Percentiles rank a stretch among this genome's conserved stretches.
Conservation (phyloP, 345 rosid species). For the Rhizophora mangle region DNA sequence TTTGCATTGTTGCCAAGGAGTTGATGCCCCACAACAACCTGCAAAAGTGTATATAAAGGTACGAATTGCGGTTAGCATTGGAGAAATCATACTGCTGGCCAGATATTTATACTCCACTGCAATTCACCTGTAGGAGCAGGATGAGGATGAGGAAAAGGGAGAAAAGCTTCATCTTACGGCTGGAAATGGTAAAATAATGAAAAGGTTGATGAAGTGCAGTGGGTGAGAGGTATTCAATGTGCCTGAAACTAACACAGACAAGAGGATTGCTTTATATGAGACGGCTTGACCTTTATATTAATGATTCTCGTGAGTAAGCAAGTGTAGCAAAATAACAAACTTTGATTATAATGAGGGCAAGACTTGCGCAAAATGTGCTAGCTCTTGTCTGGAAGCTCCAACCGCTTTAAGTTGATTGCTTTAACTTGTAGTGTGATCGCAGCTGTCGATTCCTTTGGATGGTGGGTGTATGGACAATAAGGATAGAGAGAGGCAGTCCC, state of each 20-base stretch:
- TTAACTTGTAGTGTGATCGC: conserved; percentile 6
- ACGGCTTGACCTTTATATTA: background rate
- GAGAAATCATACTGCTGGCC: background rate
- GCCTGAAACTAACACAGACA: no score
- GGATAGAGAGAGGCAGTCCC: background rate
- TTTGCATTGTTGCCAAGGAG: conserved; percentile 7
- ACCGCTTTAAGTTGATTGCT: conserved; percentile 9
- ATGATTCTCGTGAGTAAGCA: conserved; percentile 15
- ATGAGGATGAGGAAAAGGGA: conserved; percentile 17
- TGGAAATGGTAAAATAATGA: background rate
- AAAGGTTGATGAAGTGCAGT: conserved; percentile 10
- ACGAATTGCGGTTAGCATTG: background rate
- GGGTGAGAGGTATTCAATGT: no score
- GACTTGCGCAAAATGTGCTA: background rate
- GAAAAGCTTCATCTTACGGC: conserved; percentile 28
- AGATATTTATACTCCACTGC: background rate
- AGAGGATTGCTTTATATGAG: no score
- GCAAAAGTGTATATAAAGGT: background rate
- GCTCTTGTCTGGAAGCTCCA: conserved; percentile 16
- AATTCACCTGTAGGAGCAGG: conserved; percentile 30
- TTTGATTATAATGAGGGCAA: conserved; percentile 10
- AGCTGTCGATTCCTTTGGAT: conserved; percentile 26
- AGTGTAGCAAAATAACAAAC: conserved; percentile 9
- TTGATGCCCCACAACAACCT: conserved; percentile 27
- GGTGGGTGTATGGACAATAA: conserved; percentile 3